These are phyloP conservation scores for Acacia confusa DNA, from an alignment of 306 rosid species.

Conservation along the genomic window DNA sequence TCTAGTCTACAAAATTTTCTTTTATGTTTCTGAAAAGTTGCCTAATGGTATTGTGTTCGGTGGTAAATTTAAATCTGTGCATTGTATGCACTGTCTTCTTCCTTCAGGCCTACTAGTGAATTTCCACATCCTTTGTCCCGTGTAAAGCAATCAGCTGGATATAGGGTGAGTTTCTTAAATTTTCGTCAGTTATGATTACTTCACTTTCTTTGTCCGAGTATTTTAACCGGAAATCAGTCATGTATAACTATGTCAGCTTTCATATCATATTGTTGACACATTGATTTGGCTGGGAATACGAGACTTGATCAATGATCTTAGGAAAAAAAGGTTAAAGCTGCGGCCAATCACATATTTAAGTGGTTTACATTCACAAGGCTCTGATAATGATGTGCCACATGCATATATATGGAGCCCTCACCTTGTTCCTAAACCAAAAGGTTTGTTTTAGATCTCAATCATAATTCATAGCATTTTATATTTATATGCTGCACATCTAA, in stretches of 20 bases:
- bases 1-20: neutral
- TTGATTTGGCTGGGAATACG: slow-evolving; percentile 98
- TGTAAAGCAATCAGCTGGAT: slow-evolving; percentile 93
- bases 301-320: slow-evolving; percentile 92
- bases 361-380: neutral
- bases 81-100: neutral
- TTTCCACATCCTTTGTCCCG: slow-evolving; percentile 99
- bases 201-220: slow-evolving; percentile 8
- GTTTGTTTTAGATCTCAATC: neutral
- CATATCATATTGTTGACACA: slow-evolving; percentile 97
- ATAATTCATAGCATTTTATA: neutral
- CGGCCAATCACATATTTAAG: neutral
- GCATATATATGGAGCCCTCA: slow-evolving; percentile 42
- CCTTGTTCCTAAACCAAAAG: slow-evolving; percentile 96
- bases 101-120: slow-evolving; percentile 2
- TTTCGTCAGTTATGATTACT: slow-evolving; percentile 10
- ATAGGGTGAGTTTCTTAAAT: slow-evolving; percentile 57
- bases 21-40: neutral
- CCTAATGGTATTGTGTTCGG: too few species aligned
- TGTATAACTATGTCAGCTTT: slow-evolving; percentile 57
- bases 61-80: neutral
- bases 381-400: neutral
- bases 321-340: slow-evolving; percentile 43
- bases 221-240: slow-evolving; percentile 28
- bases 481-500: neutral